These are phyloP conservation scores for Cordyceps cateniannulata DNA, from an alignment of 2,329 filamentous ascomycete species.

Conservation along the genomic window DNA sequence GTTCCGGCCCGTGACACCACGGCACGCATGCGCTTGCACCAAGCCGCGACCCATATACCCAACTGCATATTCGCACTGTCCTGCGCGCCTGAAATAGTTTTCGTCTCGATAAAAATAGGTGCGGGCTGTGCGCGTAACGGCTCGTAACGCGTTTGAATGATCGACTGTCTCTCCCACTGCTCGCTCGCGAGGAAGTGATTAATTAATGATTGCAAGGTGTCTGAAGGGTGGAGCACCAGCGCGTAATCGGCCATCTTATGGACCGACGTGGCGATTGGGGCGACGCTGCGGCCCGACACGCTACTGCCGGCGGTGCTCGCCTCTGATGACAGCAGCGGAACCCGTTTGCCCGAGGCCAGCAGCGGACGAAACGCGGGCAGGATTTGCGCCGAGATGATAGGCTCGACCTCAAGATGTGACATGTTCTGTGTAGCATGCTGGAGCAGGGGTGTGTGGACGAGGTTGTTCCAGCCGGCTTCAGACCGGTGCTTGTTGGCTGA, in stretches of 20 bases:
- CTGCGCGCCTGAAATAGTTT: not conserved
- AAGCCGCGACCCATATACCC: not conserved
- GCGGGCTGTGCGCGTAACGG: not conserved
- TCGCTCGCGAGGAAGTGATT: not conserved
- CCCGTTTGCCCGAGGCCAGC: not conserved
- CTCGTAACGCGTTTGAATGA: not conserved
- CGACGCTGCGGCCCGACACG: not conserved
- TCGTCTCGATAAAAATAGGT: not conserved
- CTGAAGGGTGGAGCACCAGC: not conserved
- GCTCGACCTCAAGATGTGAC: not conserved
- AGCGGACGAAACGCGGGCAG: not conserved
- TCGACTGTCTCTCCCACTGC: not conserved
- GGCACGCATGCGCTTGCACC: not conserved
- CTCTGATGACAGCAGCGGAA: not conserved
- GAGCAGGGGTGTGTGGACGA: not conserved
- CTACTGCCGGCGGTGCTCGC: not conserved
- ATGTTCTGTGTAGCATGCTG: not conserved
- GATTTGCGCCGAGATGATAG: not conserved
- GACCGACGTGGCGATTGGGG: not conserved
- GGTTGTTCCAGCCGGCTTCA: not conserved
- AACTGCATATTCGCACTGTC: not conserved
- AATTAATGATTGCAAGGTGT: not conserved
- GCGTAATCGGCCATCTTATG: conserved; percentile 6
- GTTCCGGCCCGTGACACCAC: not conserved
- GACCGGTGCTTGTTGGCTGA: not conserved